Evolutionary conservation across 352 stramenopile genomes (phyloP).

Genomic region (Pythium diclinum): DNA sequence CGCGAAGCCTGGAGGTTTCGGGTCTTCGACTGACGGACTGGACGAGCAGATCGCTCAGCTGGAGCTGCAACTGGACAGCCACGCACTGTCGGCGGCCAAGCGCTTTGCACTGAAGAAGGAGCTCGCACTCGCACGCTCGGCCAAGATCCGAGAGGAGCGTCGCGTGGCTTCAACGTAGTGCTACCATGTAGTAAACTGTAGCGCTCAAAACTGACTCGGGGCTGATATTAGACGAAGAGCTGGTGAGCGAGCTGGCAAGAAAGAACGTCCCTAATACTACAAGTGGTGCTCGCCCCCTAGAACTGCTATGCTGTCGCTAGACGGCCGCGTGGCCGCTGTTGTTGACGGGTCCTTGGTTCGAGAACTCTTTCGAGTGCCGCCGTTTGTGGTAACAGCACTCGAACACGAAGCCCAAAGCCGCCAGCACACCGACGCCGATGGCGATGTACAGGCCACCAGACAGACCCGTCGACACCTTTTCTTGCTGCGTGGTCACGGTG

Average conservation of each 20-base stretch:
- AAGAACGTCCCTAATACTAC: constrained; percentile 18
- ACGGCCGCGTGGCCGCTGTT: neutral
- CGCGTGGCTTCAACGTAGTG: constrained; percentile 17
- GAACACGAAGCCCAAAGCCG: constrained; percentile 60
- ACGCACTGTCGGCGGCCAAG: constrained; percentile 61
- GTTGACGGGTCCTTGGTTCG: neutral
- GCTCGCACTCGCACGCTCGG: constrained; percentile 60
- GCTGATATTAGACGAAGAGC: constrained; percentile 21
- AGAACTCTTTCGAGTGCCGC: constrained; percentile 33
- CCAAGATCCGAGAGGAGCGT: constrained; percentile 55
- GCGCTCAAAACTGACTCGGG: neutral
- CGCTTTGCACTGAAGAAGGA: constrained; percentile 84
- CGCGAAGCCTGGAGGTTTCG: neutral
- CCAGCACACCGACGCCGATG: constrained; percentile 64
- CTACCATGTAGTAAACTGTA: neutral
- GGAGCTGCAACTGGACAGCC: constrained; percentile 61
- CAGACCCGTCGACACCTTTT: constrained; percentile 47
- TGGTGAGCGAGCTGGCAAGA: neutral
- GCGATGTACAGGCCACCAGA: constrained; percentile 65
- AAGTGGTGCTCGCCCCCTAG: constrained; percentile 11
- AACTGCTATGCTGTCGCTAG: constrained; percentile 7
- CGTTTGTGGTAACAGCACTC: constrained; percentile 74
- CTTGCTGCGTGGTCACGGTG: constrained; percentile 43
- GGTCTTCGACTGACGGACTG: neutral
- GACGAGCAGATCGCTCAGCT: constrained; percentile 46